These are phyloP conservation scores for Lepiota brunneoincarnata DNA, from an alignment of 768 basidiomycete species.

Conservation along the genomic window DNA sequence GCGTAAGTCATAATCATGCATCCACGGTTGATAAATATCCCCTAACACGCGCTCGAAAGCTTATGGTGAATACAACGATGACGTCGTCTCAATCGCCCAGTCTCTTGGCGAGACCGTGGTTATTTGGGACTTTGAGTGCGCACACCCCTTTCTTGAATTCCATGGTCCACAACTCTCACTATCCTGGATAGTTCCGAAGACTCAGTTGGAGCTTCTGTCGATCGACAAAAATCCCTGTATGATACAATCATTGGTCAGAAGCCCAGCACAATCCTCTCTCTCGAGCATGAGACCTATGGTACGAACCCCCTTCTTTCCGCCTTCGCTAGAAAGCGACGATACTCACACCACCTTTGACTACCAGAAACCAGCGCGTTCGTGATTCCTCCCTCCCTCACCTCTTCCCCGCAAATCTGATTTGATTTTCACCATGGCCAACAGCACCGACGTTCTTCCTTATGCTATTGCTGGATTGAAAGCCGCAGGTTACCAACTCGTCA, in stretches of 20 bases:
- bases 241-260: slow-evolving; percentile 19
- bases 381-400: neutral
- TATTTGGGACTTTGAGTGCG: slow-evolving; percentile 34
- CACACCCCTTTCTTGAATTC: neutral
- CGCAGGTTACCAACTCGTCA: slow-evolving; percentile 37
- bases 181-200: slow-evolving; percentile 38
- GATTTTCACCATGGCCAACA: neutral
- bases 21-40: neutral
- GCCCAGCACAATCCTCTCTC: slow-evolving; percentile 31
- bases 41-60: slow-evolving; percentile 18
- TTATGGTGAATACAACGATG: slow-evolving; percentile 34
- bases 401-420: neutral
- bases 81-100: slow-evolving; percentile 23
- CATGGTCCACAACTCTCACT: neutral
- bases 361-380: slow-evolving; percentile 11
- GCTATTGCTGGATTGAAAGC: slow-evolving; percentile 30
- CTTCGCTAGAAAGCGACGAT: neutral
- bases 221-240: slow-evolving; percentile 26
- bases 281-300: slow-evolving; percentile 35
- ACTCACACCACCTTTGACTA: neutral
- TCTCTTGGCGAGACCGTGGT: slow-evolving; percentile 23
- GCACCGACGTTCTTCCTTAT: slow-evolving; percentile 31
- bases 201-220: slow-evolving; percentile 28
- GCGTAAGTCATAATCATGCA: slow-evolving; percentile 19
- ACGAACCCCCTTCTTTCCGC: slow-evolving; percentile 6